Evolutionary conservation across 1,284 basidiomycete species (phyloP).

Genomic region (Leccinum fuscescens): DNA sequence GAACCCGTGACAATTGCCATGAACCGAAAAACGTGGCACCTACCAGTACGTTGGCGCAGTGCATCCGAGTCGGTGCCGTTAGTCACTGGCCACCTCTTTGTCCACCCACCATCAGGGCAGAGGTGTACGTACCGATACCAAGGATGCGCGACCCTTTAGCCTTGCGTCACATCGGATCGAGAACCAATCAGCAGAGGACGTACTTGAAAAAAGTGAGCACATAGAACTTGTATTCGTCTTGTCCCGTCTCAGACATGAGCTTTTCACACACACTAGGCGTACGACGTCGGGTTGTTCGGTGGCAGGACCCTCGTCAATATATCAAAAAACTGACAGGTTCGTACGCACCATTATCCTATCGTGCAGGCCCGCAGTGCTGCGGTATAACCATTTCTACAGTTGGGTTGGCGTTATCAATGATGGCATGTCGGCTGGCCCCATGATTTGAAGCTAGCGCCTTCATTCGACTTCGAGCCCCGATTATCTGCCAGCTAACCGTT

Average conservation of each 20-base stretch:
- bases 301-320: too few relatives aligned
- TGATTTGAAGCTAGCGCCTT: background rate
- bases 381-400: too few relatives aligned
- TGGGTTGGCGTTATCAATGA: too few relatives aligned
- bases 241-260: background rate
- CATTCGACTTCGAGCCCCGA: background rate
- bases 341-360: too few relatives aligned
- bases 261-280: too few relatives aligned
- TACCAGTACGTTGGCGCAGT: background rate
- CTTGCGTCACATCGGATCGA: background rate
- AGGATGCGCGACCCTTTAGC: background rate
- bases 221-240: background rate
- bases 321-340: too few relatives aligned
- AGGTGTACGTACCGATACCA: background rate
- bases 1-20: background rate
- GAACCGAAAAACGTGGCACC: background rate
- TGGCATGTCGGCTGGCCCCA: too few relatives aligned
- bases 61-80: background rate
- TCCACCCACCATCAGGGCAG: background rate
- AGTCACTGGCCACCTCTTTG: background rate
- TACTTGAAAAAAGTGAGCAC: background rate
- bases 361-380: too few relatives aligned
- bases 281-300: too few relatives aligned
- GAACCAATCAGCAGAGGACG: background rate
- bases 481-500: background rate